Base-by-base conservation (phyloP, 2,329 filamentous ascomycete species). In the Ilyonectria sp. region DNA sequence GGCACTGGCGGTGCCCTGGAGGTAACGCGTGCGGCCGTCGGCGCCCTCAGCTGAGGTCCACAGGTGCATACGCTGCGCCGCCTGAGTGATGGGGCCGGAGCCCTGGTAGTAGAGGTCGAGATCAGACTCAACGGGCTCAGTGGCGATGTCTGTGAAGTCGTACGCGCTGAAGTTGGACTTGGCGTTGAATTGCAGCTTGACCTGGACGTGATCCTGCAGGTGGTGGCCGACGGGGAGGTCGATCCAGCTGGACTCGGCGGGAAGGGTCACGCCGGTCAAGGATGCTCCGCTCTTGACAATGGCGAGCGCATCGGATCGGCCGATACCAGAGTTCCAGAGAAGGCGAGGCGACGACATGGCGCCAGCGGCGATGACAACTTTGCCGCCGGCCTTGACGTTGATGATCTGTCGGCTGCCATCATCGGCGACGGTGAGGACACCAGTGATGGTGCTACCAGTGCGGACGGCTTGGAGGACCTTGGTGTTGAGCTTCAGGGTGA, bases 291-390 rank as follows among this genome's bases (percentile, higher is more conserved):
- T 77, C 63, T 85, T 79, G 47, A 89, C 87, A 10, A 89, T 77
- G 5, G 82, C 76, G 11, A 90, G 80, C 67, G 92, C 82, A 82
- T 89, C 84, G 80, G 81, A 80, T 26, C 90, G 90, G 8, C 91
- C 92, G 70, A 92, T 93, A 73, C 91, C 83, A 50, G 79, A 78
- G 77, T 69, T 73, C 69, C 73, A 73, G 35, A 74, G 67, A 31
- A 74, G 69, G 44, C 70, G 67, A 1, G 71, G 74, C 3, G 63
- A 70, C 84, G 72, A 71, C 74, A 76, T 71, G 3, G 91, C 83
- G 57, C 92, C 92, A 1, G 90, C 89, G 10, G 91, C 87, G 46
- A 93, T 81, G 68, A 94, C 86, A 44, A 94, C 90, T 57, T 76
- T 76, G 3, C 74, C 74, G 0, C 72, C 72, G 0, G 57, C 26